Base-by-base conservation (phyloP, 257 asterid species). In the Fraxinus excelsior region DNA sequence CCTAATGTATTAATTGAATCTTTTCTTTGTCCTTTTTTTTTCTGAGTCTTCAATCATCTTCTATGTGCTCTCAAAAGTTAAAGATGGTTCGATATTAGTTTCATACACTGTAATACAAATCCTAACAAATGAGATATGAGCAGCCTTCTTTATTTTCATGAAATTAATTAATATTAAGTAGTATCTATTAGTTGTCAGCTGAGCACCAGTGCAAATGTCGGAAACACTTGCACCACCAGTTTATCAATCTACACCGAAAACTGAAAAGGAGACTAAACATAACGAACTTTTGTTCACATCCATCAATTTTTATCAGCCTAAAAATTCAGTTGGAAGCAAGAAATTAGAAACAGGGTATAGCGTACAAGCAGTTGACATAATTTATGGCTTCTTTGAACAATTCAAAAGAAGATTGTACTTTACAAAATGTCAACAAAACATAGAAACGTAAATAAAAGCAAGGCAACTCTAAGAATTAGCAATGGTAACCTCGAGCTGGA, bases 341-440 rank as follows among this genome's bases (percentile, higher is more conserved):
- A 58, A 80, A 78, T 73, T 49, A 71, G 62, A 73, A 44, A 68
- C 35, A 71, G 71, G 51, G 35, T 34, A 72, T 56, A 32, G 32
- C 23, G n/a, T 26, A 26, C 38, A 70, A 13, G 58, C 77, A 21
- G 80, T 74, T 76, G 82, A 60, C 35, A 49, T 28, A 67, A 83
- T 80, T 80, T 76, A 93, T 90, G 86, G 71, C 81, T 40, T 28
- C 18, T 75, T 88, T 91, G 97, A 94, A 91, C 31, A 67, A 51
- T 82, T 88, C 85, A 84, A 84, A 25, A 74, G 44, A 40, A 58
- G 88, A 87, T 85, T 67, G 34, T 93, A 91, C 97, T 70, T 3
- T 0, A 62, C 74, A 92, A n/a, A n/a, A n/a, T n/a, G n/a, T n/a
- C n/a, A n/a, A n/a, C n/a, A n/a, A n/a, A n/a, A n/a, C n/a, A n/a